These are phyloP conservation scores for Glaciozyma martinii DNA, from an alignment of 768 basidiomycete species.

Conservation along the genomic window DNA sequence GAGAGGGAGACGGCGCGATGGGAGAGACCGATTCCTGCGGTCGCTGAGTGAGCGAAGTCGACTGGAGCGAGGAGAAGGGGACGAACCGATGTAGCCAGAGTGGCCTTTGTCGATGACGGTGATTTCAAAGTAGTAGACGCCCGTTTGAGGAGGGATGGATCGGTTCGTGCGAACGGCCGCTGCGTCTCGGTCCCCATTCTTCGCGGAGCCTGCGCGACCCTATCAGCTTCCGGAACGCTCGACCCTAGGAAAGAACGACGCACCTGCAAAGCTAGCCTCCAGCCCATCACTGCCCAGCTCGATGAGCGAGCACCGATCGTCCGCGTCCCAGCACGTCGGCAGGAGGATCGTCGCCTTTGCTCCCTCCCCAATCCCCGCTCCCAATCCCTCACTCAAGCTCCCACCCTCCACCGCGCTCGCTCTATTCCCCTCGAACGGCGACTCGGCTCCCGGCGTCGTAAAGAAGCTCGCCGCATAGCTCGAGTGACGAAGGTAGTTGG, in stretches of 20 bases:
- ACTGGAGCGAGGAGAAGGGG: not conserved
- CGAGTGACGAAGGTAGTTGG: conserved; percentile 28
- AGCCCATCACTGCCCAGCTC: conserved; percentile 18
- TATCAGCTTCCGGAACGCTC: not conserved
- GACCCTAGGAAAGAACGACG: not conserved
- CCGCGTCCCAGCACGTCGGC: conserved; percentile 19
- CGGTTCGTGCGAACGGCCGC: conserved; percentile 69
- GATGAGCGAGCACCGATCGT: conserved; percentile 22
- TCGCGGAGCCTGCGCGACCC: conserved; percentile 28
- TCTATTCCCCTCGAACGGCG: not conserved
- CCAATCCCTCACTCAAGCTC: not conserved
- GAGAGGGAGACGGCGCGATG: conserved; percentile 56
- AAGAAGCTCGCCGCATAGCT: conserved; percentile 14
- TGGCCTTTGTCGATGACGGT: conserved; percentile 69
- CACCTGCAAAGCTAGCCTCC: conserved; percentile 16
- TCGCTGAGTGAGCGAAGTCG: not conserved
- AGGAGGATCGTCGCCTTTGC: conserved; percentile 5
- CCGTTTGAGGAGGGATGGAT: conserved; percentile 73
- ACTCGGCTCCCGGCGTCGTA: conserved; percentile 11
- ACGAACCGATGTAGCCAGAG: conserved; percentile 58
- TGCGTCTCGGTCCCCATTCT: conserved; percentile 63
- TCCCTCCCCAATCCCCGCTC: not conserved
- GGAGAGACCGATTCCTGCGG: conserved; percentile 69
- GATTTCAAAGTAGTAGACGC: conserved; percentile 91
- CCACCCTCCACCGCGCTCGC: too few relatives aligned